A percentile compares a stretch with the other conserved stretches of the same genome.
These are phyloP conservation scores for Scheffersomyces ergatensis DNA, from an alignment of 805 yeast species.

Conservation along the genomic window DNA sequence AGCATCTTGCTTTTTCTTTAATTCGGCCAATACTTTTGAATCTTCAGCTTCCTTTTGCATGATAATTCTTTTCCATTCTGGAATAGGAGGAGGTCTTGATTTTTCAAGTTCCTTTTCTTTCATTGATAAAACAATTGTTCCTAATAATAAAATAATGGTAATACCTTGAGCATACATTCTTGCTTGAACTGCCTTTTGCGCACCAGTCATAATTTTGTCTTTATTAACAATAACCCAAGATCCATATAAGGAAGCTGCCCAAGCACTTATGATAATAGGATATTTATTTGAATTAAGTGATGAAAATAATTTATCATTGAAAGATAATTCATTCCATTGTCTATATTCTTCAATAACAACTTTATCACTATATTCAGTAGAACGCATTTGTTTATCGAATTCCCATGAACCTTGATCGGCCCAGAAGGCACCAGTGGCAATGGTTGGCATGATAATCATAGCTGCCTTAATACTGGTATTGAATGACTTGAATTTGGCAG, in stretches of 20 bases:
- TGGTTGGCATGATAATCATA: conserved; percentile 38
- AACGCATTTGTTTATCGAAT: conserved; percentile 37
- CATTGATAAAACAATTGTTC: conserved; percentile 63
- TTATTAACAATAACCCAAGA: conserved; percentile 73
- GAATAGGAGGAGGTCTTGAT: conserved; percentile 28
- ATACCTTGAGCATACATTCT: conserved; percentile 89
- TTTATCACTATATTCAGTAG: conserved; percentile 22
- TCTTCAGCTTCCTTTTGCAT: conserved; percentile 20
- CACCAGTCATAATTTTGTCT: conserved; percentile 68
- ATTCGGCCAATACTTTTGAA: conserved; percentile 11
- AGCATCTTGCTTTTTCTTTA: conserved; percentile 2
- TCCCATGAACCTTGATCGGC: conserved; percentile 46
- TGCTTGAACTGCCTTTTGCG: conserved; percentile 84
- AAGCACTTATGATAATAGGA: conserved; percentile 31
- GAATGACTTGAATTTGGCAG: conserved; percentile 31
- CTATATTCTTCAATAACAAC: conserved; percentile 32
- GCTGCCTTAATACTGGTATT: conserved; percentile 38
- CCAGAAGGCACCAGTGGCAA: conserved; percentile 35
- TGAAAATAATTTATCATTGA: conserved; percentile 26
- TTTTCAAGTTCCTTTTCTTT: conserved; percentile 57
- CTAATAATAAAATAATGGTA: conserved; percentile 68
- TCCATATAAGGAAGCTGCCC: conserved; percentile 51
- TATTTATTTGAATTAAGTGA: conserved; percentile 31
- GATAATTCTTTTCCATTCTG: conserved; percentile 34
- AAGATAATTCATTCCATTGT: conserved; percentile 31